Evolutionary conservation across 306 rosid species (phyloP), one percentile per base, ranked within the genome.

Genomic region (Chamaecrista fasciculata): DNA sequence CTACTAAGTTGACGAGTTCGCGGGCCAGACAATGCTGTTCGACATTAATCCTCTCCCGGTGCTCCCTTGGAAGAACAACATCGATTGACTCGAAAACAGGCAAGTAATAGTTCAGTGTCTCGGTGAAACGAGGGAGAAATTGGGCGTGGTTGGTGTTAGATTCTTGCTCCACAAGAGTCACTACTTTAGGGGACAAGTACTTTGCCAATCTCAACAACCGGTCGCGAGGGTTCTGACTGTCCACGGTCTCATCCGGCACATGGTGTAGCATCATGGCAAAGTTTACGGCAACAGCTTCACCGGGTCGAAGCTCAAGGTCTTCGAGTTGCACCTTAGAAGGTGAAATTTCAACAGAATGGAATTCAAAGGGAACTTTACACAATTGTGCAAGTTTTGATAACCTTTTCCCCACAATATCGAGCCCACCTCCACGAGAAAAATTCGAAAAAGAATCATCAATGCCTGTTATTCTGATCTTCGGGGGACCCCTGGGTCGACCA

Each of bases 1-100:
- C 99, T 62, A 95, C 71, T 18, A 95, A 73, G 82, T 95, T 95
- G 9, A 95, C 97, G 18, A 95, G 81, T 58, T 91, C 97, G 11
- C 96, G 81, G 7, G 99, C 99, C 83, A 95, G 79, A 78, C 99
- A 95, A 53, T 91, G 96, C 72, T 91, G 97, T 79, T 95, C 99
- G 9, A 95, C 89, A 37, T 83, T 89, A 46, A 95, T 95, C 68
- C 97, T 89, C 80, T 91, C 95, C 57, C 59, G 79, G 80, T 89
- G 79, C 21, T 95, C 97, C 86, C 99, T 82, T 10, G 96, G 89
- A 69, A 91, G 76, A 52, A 82, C 78, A 36, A 66, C 78, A 64
- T 94, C 99, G 23, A 94, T 78, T 16, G 97, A 89, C 44, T 94
- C 96, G 16, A 88, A 94, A 37, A 89, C 19, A n/a, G 97, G 87